These are phyloP conservation scores for Salvia miltiorrhiza DNA, from an alignment of 257 asterid species.

Conservation along the genomic window DNA sequence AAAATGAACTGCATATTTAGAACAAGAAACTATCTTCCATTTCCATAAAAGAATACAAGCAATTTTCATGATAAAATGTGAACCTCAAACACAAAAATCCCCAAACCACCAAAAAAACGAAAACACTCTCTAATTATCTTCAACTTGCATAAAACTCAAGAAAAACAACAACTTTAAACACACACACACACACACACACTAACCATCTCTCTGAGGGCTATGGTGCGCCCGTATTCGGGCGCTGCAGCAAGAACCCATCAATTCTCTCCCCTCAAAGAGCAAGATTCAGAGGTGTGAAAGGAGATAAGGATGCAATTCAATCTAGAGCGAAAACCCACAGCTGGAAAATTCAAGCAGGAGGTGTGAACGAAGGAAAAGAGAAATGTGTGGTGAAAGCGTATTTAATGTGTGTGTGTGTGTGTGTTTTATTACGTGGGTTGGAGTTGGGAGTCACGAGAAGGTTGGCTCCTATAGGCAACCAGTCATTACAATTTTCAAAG, in stretches of 20 bases:
- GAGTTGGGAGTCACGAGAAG: conserved; percentile 60
- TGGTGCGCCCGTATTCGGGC: conserved; percentile 62
- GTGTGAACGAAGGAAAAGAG: conserved; percentile 30
- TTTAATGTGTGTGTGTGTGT: neutral
- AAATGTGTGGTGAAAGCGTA: neutral
- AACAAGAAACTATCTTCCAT: neutral
- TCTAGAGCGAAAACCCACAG: neutral
- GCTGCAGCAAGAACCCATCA: conserved; percentile 81
- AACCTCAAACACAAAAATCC: neutral
- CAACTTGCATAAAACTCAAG: neutral
- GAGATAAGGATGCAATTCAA: neutral
- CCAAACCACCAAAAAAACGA: neutral
- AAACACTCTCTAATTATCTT: neutral
- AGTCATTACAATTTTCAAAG: conserved; percentile 10
- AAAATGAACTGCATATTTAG: neutral
- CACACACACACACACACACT: conserved; percentile 9
- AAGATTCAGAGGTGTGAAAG: neutral
- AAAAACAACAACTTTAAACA: neutral
- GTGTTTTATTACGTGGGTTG: conserved; percentile 19
- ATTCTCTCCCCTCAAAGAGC: neutral
- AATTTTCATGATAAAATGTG: no score
- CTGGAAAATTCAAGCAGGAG: neutral
- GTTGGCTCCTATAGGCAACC: neutral
- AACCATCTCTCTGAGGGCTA: conserved; percentile 71
- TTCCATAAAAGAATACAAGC: neutral